A percentile compares a stretch with the other conserved stretches of the same genome.
phyloP scores from a whole-genome alignment of 768 basidiomycete species.

The Pholiota conissans region DNA sequence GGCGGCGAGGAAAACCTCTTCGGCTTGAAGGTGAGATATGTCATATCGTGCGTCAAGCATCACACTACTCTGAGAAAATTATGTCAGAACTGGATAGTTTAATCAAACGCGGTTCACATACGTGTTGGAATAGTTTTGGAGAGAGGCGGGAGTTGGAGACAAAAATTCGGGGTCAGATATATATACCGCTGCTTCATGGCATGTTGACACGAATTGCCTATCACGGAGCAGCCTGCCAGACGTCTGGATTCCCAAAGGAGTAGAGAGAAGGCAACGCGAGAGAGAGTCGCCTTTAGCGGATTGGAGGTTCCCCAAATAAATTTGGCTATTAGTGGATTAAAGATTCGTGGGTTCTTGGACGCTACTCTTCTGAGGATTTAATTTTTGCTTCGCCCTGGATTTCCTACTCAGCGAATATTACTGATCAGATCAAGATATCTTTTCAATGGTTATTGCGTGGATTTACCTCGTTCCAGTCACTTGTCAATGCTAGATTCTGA shows the following conservation, averaged over 20 bases:
- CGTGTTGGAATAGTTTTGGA: background rate
- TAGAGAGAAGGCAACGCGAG: background rate
- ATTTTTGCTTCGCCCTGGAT: background rate
- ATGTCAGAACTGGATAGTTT: background rate
- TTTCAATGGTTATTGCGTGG: background rate
- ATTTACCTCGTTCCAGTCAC: background rate
- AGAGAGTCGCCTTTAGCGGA: constrained; percentile 5
- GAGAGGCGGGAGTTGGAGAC: background rate
- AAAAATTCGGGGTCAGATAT: constrained; percentile 5
- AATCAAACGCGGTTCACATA: background rate
- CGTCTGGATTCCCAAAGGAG: constrained; percentile 1
- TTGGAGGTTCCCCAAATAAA: constrained; percentile 7
- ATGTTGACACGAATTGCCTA: constrained; percentile 4
- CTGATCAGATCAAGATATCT: background rate
- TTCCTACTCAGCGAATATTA: background rate
- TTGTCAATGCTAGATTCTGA: background rate
- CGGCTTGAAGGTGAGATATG: constrained; percentile 17
- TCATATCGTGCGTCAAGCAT: background rate
- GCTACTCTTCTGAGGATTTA: background rate
- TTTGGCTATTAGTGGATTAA: constrained; percentile 4
- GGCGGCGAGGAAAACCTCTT: constrained; percentile 26
- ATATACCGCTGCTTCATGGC: constrained; percentile 6
- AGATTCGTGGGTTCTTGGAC: constrained; percentile 9
- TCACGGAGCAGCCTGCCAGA: constrained; percentile 1
- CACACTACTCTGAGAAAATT: background rate